Percentiles rank a stretch among this genome's conserved stretches.
Evolutionary conservation across 306 rosid species (phyloP).

Genomic region (Citrullus amarus): DNA sequence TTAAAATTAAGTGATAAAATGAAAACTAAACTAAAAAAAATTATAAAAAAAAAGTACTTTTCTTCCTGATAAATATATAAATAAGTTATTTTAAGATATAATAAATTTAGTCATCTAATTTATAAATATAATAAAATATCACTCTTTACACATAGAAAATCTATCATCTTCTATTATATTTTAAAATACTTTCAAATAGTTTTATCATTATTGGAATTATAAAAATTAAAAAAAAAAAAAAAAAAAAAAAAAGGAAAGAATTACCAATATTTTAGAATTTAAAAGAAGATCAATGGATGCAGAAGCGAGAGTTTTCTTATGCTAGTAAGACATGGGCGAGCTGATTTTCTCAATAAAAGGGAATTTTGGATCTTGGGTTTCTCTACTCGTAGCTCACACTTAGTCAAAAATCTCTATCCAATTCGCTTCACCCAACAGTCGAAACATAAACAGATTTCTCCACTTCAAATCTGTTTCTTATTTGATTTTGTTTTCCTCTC

Average conservation of each 20-base stretch:
- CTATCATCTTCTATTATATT: no score
- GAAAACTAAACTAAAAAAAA: no score
- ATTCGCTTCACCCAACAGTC: background rate
- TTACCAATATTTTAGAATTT: background rate
- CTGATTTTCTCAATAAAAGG: background rate
- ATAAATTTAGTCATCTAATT: no score
- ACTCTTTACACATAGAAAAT: no score
- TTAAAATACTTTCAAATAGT: no score
- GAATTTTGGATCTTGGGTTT: background rate
- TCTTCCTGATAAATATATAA: no score
- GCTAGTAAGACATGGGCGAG: background rate
- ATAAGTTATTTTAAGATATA: no score
- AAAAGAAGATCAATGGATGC: background rate
- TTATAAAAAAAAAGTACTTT: no score
- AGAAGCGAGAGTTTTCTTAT: background rate
- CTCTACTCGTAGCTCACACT: background rate
- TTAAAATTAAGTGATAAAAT: no score
- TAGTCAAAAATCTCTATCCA: background rate
- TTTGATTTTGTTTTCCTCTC: slow-evolving; percentile 8
- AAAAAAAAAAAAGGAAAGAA: background rate
- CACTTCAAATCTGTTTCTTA: background rate
- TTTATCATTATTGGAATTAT: no score
- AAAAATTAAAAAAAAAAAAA: background rate
- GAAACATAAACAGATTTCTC: background rate
- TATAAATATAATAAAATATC: no score